Conservation (phyloP, 164 flowering plant genomes). For the Platanus orientalis region DNA sequence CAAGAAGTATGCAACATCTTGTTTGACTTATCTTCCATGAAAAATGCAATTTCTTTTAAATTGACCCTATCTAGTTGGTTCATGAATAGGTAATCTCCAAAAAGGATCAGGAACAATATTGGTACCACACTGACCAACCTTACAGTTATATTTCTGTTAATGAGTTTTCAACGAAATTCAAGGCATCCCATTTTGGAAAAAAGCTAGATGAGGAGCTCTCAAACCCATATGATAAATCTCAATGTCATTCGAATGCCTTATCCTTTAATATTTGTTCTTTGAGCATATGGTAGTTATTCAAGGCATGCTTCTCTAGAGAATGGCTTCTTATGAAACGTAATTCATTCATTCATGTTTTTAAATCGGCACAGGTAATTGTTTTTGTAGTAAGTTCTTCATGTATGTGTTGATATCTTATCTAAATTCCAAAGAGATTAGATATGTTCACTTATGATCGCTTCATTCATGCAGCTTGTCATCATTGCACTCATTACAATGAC, state of each 20-base stretch:
- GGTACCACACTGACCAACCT: constrained; percentile 32
- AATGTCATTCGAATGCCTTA: constrained; percentile 27
- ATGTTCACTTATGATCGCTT: not conserved
- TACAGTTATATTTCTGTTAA: constrained; percentile 41
- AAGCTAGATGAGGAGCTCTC: constrained; percentile 32
- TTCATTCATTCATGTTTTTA: constrained; percentile 44
- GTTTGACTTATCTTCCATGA: not conserved
- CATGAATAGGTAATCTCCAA: constrained; percentile 60
- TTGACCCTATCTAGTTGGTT: too few species aligned
- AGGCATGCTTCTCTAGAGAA: constrained; percentile 47
- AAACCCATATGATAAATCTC: constrained; percentile 34
- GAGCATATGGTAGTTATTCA: constrained; percentile 44
- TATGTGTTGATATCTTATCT: too few species aligned
- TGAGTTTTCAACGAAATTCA: constrained; percentile 34
- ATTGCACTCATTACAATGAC: constrained; percentile 49
- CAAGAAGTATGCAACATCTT: constrained; percentile 41
- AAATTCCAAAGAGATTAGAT: not conserved
- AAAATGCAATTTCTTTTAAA: constrained; percentile 2
- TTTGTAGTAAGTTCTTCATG: not conserved
- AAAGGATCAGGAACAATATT: constrained; percentile 62
- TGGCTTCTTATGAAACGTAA: constrained; percentile 51
- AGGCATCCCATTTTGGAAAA: constrained; percentile 26
- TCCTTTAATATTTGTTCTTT: constrained; percentile 33
- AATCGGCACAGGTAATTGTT: constrained; percentile 33
- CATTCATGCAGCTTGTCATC: constrained; percentile 32